These are phyloP conservation scores for Schizochytrium sp. DNA, from an alignment of 108 stramenopile species.

Conservation along the genomic window DNA sequence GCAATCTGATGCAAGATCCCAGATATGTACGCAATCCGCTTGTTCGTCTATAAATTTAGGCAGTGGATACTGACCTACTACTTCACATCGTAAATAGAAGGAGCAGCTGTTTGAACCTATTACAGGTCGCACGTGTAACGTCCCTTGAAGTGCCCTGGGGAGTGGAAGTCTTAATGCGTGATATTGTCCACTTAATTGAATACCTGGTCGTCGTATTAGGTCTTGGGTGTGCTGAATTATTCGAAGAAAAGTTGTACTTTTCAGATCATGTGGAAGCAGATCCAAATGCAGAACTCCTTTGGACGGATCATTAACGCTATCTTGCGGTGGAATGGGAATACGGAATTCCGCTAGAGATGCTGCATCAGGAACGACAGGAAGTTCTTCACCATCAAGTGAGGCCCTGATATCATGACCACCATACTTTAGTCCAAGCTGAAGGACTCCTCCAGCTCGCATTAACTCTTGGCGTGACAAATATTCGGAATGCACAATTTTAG, in stretches of 20 bases:
- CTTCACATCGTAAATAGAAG: too few relatives aligned
- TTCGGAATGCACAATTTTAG: not conserved
- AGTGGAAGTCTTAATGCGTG: not conserved
- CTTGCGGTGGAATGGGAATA: not conserved
- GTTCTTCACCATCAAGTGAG: not conserved
- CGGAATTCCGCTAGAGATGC: not conserved
- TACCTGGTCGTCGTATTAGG: not conserved
- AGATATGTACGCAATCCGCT: too few relatives aligned
- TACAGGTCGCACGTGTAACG: too few relatives aligned
- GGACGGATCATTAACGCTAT: not conserved
- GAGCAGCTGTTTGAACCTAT: too few relatives aligned
- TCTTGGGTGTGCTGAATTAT: not conserved
- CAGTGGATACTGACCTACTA: too few relatives aligned
- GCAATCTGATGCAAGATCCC: too few relatives aligned
- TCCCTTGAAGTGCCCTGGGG: not conserved
- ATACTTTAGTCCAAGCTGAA: not conserved
- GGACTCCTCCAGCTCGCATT: not conserved
- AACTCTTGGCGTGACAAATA: not conserved
- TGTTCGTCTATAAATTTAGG: too few relatives aligned
- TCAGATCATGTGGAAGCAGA: not conserved
- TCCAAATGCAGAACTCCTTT: constrained; percentile 1
- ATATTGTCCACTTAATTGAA: not conserved
- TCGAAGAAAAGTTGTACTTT: not conserved
- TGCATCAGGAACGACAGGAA: not conserved
- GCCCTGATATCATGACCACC: not conserved